Conservation (phyloP, 179 eudicot species). For the Silene coronaria region DNA sequence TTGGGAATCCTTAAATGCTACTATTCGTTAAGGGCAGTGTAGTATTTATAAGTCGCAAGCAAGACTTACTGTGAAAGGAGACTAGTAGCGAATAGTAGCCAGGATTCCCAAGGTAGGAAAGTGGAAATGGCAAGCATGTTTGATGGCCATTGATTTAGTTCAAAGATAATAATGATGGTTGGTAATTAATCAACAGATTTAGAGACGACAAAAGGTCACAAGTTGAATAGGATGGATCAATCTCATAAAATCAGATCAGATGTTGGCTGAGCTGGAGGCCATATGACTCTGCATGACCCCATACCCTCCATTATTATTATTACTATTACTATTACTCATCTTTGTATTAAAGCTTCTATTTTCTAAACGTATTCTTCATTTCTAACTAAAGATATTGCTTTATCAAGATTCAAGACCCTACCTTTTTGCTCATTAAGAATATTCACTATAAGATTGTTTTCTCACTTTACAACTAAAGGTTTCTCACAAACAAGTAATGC, state of each 20-base stretch:
- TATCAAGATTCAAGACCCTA: constrained; percentile 2
- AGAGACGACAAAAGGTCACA: constrained; percentile 1
- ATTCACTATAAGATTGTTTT: constrained; percentile 8
- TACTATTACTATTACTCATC: not conserved
- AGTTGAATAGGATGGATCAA: not conserved
- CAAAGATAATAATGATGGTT: constrained; percentile 20
- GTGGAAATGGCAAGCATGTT: not conserved
- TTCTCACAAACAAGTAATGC: too few species aligned
- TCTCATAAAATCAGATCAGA: constrained; percentile 25
- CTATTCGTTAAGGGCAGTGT: too few species aligned
- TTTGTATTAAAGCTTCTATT: too few species aligned
- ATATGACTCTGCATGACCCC: constrained; percentile 18
- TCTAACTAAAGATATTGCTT: not conserved
- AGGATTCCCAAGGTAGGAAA: not conserved
- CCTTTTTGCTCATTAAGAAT: not conserved
- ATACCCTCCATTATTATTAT: not conserved
- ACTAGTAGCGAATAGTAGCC: not conserved
- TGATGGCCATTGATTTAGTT: constrained; percentile 12
- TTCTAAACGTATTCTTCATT: not conserved
- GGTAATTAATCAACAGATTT: too few species aligned
- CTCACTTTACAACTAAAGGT: not conserved
- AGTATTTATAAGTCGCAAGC: too few species aligned
- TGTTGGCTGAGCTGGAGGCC: constrained; percentile 22
- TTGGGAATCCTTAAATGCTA: too few species aligned
- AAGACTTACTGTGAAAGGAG: too few species aligned